phyloP scores from a whole-genome alignment of 2,329 filamentous ascomycete species.

The Fusarium sp. region DNA sequence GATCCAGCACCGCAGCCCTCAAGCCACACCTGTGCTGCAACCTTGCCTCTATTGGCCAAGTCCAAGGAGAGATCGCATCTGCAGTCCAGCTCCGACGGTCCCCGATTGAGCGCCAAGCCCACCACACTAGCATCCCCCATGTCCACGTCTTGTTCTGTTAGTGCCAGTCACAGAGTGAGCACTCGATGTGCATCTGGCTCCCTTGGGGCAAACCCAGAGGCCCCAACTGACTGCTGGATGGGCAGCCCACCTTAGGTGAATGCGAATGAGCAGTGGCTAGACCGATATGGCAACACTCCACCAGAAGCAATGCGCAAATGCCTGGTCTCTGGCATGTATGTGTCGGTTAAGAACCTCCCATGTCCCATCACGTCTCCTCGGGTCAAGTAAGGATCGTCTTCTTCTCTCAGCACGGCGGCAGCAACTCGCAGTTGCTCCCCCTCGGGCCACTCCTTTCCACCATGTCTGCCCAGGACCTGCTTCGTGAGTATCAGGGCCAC shows the following conservation, averaged over 20 bases:
- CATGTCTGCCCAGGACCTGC: slow-evolving; percentile 48
- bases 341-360: slow-evolving; percentile 36
- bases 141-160: slow-evolving; percentile 18
- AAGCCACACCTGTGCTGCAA: slow-evolving; percentile 21
- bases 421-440: slow-evolving; percentile 24
- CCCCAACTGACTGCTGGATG: slow-evolving; percentile 23
- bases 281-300: slow-evolving; percentile 26
- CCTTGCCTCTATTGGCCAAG: slow-evolving; percentile 28
- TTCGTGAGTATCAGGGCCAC: slow-evolving; percentile 56
- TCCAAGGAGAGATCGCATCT: slow-evolving; percentile 22
- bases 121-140: slow-evolving; percentile 4
- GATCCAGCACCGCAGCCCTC: slow-evolving; percentile 11
- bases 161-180: slow-evolving; percentile 22
- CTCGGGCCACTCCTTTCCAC: slow-evolving; percentile 7
- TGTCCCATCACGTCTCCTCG: slow-evolving; percentile 17
- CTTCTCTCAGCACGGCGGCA: slow-evolving; percentile 19
- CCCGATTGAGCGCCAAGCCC: slow-evolving; percentile 21
- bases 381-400: slow-evolving; percentile 3
- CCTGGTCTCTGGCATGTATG: slow-evolving; percentile 8
- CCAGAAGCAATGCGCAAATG: slow-evolving; percentile 22
- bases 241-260: slow-evolving; percentile 16
- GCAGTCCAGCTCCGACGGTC: slow-evolving; percentile 7
- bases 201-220: slow-evolving; percentile 23
- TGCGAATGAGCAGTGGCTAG: slow-evolving; percentile 12
- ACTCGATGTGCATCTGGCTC: slow-evolving; percentile 21